These are phyloP conservation scores for Dacryopinax primogenitus DNA, from an alignment of 768 basidiomycete genomes.

Conservation along the genomic window DNA sequence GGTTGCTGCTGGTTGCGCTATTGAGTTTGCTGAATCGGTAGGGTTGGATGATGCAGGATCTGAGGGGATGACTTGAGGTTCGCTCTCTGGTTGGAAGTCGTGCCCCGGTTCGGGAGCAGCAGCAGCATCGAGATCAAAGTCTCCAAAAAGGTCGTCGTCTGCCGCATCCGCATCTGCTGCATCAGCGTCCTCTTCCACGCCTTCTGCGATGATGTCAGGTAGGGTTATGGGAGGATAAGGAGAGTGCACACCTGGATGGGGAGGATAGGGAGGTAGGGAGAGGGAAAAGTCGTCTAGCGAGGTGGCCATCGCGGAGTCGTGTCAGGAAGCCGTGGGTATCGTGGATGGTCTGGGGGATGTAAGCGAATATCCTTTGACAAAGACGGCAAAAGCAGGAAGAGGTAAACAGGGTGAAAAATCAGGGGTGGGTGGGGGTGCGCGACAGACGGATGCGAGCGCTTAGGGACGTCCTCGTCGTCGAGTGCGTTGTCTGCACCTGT, in stretches of 20 bases:
- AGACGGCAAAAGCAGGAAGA: too few species aligned
- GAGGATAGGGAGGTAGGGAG: background rate
- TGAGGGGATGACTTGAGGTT: background rate
- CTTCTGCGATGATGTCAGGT: background rate
- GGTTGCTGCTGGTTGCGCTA: background rate
- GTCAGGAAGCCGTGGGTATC: background rate
- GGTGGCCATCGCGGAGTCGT: background rate
- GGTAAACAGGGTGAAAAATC: too few species aligned
- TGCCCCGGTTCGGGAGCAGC: background rate
- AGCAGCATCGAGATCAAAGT: background rate
- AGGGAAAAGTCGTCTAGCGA: background rate
- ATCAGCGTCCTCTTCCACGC: background rate
- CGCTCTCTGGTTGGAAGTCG: background rate
- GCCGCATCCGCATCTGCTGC: background rate
- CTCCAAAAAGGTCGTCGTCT: conserved; percentile 1
- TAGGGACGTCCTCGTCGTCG: too few species aligned
- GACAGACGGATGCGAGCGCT: too few species aligned
- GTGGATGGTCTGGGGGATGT: too few species aligned
- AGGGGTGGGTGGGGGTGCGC: too few species aligned
- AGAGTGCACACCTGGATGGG: background rate
- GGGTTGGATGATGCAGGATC: background rate
- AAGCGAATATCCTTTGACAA: too few species aligned
- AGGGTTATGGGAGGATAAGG: background rate
- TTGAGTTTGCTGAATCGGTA: background rate
- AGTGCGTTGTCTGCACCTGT: too few species aligned